Evolutionary conservation across 2,329 filamentous ascomycete genomes (phyloP).

Genomic region (Dactylellina drechsleri): DNA sequence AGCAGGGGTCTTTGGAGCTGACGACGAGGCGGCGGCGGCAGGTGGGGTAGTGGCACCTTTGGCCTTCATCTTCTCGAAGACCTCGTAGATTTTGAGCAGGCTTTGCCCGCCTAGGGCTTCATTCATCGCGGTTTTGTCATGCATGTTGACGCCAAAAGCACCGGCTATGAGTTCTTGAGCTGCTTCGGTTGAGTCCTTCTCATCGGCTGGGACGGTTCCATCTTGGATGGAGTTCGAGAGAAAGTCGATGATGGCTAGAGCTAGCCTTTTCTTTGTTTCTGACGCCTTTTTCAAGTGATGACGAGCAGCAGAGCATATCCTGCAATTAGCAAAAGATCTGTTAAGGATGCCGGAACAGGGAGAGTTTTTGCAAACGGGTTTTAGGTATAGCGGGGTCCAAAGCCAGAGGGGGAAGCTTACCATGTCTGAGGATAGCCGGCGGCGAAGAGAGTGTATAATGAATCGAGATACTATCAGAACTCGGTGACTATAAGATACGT

Average conservation of each 20-base stretch:
- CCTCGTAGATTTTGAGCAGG: slow-evolving; percentile 88
- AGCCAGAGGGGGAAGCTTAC: slow-evolving; percentile 23
- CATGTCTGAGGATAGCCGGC: slow-evolving; percentile 21
- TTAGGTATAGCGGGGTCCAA: neutral
- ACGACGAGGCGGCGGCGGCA: slow-evolving; percentile 61
- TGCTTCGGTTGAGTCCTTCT: slow-evolving; percentile 92
- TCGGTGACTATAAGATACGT: neutral
- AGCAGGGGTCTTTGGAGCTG: slow-evolving; percentile 56
- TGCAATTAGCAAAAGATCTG: slow-evolving; percentile 30
- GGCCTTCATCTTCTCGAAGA: slow-evolving; percentile 93
- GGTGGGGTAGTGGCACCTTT: slow-evolving; percentile 65
- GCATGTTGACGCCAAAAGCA: slow-evolving; percentile 92
- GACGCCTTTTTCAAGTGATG: slow-evolving; percentile 49
- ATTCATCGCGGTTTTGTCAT: slow-evolving; percentile 75
- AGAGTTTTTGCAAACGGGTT: slow-evolving; percentile 34
- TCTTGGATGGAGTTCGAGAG: slow-evolving; percentile 84
- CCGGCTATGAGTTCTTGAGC: slow-evolving; percentile 94
- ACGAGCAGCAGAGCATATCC: slow-evolving; percentile 10
- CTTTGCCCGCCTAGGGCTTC: slow-evolving; percentile 86
- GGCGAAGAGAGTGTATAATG: slow-evolving; percentile 5
- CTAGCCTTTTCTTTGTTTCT: slow-evolving; percentile 82
- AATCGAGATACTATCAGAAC: neutral
- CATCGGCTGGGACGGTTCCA: slow-evolving; percentile 86
- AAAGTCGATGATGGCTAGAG: slow-evolving; percentile 97
- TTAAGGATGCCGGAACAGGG: slow-evolving; percentile 29